Percentiles rank a stretch among this genome's conserved stretches.
These are phyloP conservation scores for Asterophora lycoperdoides DNA, from an alignment of 768 basidiomycete species.

Conservation along the genomic window DNA sequence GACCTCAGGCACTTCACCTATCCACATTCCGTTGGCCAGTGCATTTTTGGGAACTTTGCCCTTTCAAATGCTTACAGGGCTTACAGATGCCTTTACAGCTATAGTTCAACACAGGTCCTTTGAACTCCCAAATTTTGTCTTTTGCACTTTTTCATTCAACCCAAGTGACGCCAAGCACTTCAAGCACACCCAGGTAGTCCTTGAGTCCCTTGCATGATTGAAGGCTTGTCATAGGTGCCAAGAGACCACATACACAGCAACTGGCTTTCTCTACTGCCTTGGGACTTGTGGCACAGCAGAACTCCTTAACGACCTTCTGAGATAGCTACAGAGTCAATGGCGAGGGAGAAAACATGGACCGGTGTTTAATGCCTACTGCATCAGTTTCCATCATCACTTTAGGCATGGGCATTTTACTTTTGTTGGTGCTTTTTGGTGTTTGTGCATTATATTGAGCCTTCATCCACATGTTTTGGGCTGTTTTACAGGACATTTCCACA, in stretches of 20 bases:
- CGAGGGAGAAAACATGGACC: background rate
- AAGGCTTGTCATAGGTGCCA: background rate
- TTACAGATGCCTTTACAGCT: slow-evolving; percentile 18
- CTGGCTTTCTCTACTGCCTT: slow-evolving; percentile 18
- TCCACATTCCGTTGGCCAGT: slow-evolving; percentile 31
- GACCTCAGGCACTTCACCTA: slow-evolving; percentile 29
- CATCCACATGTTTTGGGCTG: too few relatives aligned
- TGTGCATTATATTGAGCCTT: too few relatives aligned
- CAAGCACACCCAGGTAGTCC: background rate
- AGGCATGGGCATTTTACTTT: too few relatives aligned
- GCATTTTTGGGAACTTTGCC: slow-evolving; percentile 18
- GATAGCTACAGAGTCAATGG: background rate
- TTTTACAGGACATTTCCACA: too few relatives aligned
- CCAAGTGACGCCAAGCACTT: too few relatives aligned
- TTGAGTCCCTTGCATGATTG: slow-evolving; percentile 4
- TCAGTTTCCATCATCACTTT: background rate
- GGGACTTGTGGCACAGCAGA: slow-evolving; percentile 5
- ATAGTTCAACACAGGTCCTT: slow-evolving; percentile 20
- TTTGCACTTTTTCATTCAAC: background rate
- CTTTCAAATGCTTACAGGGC: slow-evolving; percentile 22
- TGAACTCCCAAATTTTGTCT: background rate
- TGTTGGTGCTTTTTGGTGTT: too few relatives aligned
- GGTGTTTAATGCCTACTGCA: too few relatives aligned
- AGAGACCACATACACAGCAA: slow-evolving; percentile 22
- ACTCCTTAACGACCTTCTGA: background rate